phyloP scores from a whole-genome alignment of 2,329 filamentous ascomycete genomes.

The Pyrenochaeta sp. region DNA sequence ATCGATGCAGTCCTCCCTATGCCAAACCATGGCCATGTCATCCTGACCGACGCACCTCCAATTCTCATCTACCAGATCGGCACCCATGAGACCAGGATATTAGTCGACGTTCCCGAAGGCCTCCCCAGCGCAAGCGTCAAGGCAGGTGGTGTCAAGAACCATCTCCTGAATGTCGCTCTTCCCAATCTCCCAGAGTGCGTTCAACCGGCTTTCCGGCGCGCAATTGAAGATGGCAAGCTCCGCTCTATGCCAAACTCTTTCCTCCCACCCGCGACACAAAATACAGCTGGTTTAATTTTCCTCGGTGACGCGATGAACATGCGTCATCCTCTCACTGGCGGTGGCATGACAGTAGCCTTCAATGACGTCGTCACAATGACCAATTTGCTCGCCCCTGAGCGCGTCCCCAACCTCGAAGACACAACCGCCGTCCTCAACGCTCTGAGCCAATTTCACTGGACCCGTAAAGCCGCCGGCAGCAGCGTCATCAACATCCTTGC shows the following conservation, averaged over 20 bases:
- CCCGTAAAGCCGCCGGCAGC: conserved; percentile 79
- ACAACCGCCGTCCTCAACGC: conserved; percentile 69
- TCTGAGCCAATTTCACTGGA: conserved; percentile 83
- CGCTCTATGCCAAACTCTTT: conserved; percentile 96
- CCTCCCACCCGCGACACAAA: conserved; percentile 80
- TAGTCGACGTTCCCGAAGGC: conserved; percentile 85
- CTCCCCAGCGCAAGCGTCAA: conserved; percentile 75
- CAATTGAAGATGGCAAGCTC: conserved; percentile 78
- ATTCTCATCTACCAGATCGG: conserved; percentile 97
- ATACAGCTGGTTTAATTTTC: conserved; percentile 75
- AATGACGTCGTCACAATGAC: conserved; percentile 86
- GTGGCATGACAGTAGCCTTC: conserved; percentile 97
- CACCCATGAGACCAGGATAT: conserved; percentile 86
- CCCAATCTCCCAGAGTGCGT: conserved; percentile 77
- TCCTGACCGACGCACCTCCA: conserved; percentile 79
- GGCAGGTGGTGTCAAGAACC: conserved; percentile 82
- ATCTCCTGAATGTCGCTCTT: conserved; percentile 80
- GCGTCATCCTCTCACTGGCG: conserved; percentile 97
- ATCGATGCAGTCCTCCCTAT: conserved; percentile 83
- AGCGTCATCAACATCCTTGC: conserved; percentile 98
- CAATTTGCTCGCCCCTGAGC: conserved; percentile 73
- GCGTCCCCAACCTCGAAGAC: conserved; percentile 74
- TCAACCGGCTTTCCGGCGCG: conserved; percentile 75
- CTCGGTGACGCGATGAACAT: conserved; percentile 98
- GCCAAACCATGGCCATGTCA: conserved; percentile 82